phyloP scores from a whole-genome alignment of 2,329 filamentous ascomycete genomes.

The Ascosphaera aggregata region DNA sequence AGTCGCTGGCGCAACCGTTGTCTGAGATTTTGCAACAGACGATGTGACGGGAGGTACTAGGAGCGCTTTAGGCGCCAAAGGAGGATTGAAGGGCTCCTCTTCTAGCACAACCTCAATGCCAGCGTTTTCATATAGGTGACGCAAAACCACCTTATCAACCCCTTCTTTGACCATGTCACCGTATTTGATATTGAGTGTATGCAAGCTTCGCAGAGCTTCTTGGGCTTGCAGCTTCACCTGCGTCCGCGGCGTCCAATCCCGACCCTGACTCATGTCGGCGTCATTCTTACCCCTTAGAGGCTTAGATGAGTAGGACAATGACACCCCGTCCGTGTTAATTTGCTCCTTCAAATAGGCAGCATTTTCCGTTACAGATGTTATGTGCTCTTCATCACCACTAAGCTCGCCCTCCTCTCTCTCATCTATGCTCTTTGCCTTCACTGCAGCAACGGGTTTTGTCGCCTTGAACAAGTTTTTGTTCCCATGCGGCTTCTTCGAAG shows the following conservation, averaged over 20 bases:
- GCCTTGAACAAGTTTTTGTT: not conserved
- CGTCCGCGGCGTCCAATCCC: conserved; percentile 2
- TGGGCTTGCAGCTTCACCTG: conserved; percentile 29
- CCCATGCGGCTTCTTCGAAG: not conserved
- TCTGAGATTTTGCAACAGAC: not conserved
- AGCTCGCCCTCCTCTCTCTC: conserved; percentile 54
- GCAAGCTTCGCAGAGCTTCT: conserved; percentile 40
- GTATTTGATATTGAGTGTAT: conserved; percentile 43
- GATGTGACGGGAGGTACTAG: not conserved
- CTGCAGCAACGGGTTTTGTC: not conserved
- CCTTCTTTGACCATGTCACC: conserved; percentile 51
- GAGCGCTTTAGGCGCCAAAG: not conserved
- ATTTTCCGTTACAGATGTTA: not conserved
- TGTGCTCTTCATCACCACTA: conserved; percentile 29
- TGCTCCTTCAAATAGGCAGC: not conserved
- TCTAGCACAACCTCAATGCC: conserved; percentile 26
- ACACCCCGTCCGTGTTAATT: not conserved
- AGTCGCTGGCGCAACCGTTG: conserved; percentile 2
- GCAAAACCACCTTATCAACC: conserved; percentile 39
- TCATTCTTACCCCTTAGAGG: not conserved
- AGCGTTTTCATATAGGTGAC: conserved; percentile 42
- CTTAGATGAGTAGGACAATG: not conserved
- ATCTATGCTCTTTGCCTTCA: conserved; percentile 11
- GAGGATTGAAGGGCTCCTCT: conserved; percentile 6
- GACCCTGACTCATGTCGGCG: not conserved